A percentile compares a stretch with the other conserved stretches of the same genome.
Conservation (phyloP, 2,329 filamentous ascomycete genomes). For the Biscogniauxia mediterranea region DNA sequence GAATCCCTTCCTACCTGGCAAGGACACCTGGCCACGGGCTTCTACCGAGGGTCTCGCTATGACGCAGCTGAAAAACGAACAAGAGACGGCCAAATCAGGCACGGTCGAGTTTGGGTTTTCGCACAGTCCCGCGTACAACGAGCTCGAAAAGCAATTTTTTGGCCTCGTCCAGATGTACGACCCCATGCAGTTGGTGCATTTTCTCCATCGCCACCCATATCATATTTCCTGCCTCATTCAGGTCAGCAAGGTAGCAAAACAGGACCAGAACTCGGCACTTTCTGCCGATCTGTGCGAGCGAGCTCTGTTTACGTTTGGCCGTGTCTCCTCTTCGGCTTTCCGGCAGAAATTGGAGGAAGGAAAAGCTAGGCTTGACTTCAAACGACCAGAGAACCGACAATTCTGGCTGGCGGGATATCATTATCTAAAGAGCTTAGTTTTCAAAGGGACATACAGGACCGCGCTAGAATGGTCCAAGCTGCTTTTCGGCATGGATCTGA, state of each 20-base stretch:
- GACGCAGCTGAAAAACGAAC: slow-evolving; percentile 51
- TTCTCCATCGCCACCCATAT: slow-evolving; percentile 76
- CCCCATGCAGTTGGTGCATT: slow-evolving; percentile 75
- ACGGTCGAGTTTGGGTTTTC: slow-evolving; percentile 73
- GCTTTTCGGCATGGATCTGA: slow-evolving; percentile 69
- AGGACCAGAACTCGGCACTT: slow-evolving; percentile 83
- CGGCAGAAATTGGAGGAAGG: slow-evolving; percentile 72
- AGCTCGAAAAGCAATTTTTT: slow-evolving; percentile 74
- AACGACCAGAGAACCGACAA: slow-evolving; percentile 82
- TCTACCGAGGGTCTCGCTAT: slow-evolving; percentile 82
- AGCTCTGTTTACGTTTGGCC: slow-evolving; percentile 90
- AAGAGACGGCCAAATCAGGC: slow-evolving; percentile 39
- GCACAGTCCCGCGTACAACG: slow-evolving; percentile 72
- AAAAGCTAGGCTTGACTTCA: slow-evolving; percentile 77
- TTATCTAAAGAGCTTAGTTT: slow-evolving; percentile 80
- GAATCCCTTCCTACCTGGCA: slow-evolving; percentile 83
- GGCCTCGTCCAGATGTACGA: slow-evolving; percentile 79
- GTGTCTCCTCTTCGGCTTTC: slow-evolving; percentile 82
- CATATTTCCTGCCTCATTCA: slow-evolving; percentile 93
- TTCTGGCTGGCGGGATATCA: slow-evolving; percentile 88
- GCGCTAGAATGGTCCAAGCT: slow-evolving; percentile 93
- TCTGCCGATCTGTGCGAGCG: slow-evolving; percentile 86
- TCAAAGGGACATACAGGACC: slow-evolving; percentile 91
- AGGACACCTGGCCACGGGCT: slow-evolving; percentile 80
- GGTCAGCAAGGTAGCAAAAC: slow-evolving; percentile 86